Evolutionary conservation across 2,329 filamentous ascomycete genomes (phyloP), one percentile per base, ranked within the genome.

Genomic region (Aspergillus terreus): DNA sequence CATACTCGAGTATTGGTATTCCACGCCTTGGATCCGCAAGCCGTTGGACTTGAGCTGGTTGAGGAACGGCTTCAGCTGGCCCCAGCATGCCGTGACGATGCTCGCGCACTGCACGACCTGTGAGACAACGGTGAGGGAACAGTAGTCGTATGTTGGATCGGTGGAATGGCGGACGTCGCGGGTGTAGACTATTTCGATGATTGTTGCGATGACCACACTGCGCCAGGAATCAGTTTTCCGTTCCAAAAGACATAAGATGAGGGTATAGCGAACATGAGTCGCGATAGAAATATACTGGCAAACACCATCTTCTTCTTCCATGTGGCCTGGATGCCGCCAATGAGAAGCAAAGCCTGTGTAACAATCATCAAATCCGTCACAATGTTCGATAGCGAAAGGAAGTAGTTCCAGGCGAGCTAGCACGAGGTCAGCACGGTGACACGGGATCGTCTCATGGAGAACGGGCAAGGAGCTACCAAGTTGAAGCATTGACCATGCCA

Each of bases 71-170:
- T 53, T 62, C 4, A 63, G 43, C 42, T 62, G 59, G 10, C 51
- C 53, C 59, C 58, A 63, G 46, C 55, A 61, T 19, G 61, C 61
- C 0, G 61, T 61, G 30, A 63, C 53, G 14, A 64, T 64, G 44
- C 61, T 62, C 2, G 58, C 42, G 23, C 55, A 61, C 38, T 64
- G 60, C 10, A 56, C 51, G 2, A 56, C 35, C 15, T 54, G 50
- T 36, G 52, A 49, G 12, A 56, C 50, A 12, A 62, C 58, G 6
- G 57, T 61, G 27, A 51, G 49, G 9, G 57, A 40, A 36, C 52
- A 59, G 33, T 51, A 53, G 14, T 56, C 15, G 27, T 54, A 56
- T 7, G 50, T 56, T 4, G 57, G 56, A 27, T 63, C 57, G 2
- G 27, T 35, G 3, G 51, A 54, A 25, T 47, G 19, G 7, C 47